Conservation (phyloP, 2,329 filamentous ascomycete genomes). For the Penicillium vulpinum region DNA sequence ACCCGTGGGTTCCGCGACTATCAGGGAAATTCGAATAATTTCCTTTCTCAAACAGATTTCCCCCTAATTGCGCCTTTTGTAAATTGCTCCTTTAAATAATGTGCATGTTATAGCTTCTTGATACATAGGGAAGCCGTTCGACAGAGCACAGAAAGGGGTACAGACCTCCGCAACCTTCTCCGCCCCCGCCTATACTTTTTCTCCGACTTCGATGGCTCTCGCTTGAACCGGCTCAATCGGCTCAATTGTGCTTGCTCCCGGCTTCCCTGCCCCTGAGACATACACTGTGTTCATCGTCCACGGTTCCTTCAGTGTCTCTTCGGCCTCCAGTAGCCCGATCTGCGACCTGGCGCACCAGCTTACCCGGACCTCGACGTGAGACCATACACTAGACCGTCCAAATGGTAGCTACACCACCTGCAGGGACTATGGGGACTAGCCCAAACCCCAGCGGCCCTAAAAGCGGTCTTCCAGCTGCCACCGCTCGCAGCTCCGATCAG, state of each 20-base stretch:
- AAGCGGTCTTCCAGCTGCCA: neutral
- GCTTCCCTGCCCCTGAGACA: slow-evolving; percentile 19
- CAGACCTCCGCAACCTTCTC: slow-evolving; percentile 9
- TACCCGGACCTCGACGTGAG: neutral
- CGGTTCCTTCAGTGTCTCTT: neutral
- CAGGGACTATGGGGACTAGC: neutral
- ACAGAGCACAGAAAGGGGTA: slow-evolving; percentile 27
- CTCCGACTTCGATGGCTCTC: slow-evolving; percentile 5
- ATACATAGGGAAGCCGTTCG: slow-evolving; percentile 20
- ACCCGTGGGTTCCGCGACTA: slow-evolving; percentile 35
- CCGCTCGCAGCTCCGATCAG: slow-evolving; percentile 1
- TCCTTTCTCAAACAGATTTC: slow-evolving; percentile 1
- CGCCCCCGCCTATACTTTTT: slow-evolving; percentile 5
- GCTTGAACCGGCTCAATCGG: slow-evolving; percentile 14
- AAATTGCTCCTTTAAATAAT: slow-evolving; percentile 11
- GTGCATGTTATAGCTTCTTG: slow-evolving; percentile 13
- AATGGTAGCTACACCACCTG: slow-evolving; percentile 7
- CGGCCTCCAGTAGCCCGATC: neutral
- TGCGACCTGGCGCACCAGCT: slow-evolving; percentile 5
- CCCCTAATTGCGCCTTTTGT: neutral
- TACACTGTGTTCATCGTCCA: neutral
- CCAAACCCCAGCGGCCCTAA: slow-evolving; percentile 1
- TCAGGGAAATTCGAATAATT: slow-evolving; percentile 21
- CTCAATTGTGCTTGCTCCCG: slow-evolving; percentile 16
- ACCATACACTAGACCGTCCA: neutral